Evolutionary conservation across 768 basidiomycete genomes (phyloP), one percentile per base, ranked within the genome.

Genomic region (Leccinum barrowsii): DNA sequence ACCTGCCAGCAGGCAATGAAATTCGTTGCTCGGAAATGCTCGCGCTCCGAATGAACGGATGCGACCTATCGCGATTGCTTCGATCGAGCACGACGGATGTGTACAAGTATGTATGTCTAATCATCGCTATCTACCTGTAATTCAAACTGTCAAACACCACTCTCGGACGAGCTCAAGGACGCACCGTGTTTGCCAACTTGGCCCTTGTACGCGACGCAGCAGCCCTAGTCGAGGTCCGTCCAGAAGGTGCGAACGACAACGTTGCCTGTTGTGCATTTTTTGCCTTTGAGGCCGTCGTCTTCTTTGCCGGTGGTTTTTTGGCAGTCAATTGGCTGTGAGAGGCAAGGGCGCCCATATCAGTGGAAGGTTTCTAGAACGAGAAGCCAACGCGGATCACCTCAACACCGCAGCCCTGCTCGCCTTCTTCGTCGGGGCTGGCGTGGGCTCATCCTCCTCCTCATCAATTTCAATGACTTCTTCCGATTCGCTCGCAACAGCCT

Each of bases 181-280:
- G 59, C 52, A 82, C 80, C 55, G 70, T 68, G 37, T 65, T 74
- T 3, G 83, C 80, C 73, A 88, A 82, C 72, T 75, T 89, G 46
- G 81, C 80, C 65, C 78, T 82, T 10, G 90, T 87, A 64, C 77
- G 85, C 17, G 84, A 78, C 7, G 90, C 90, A 13, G 90, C 90
- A 0, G 87, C 80, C 54, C 90, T 73, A 1, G 85, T 83, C 15
- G 85, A 80, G 34, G 64, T 70, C 7, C 85, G 75, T 7, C 81
- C 81, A 30, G 79, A 77, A 10, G 89, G 85, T 0, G 85, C 81
- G 60, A 91, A 91, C 35, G 74, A 81, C 55, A 91, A 70, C 46
- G 84, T 86, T 1, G 78, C 59, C 69, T 79, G 70, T 5, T 79
- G 68, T 1, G 64, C 48, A 26, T 6, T 34, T 52, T 66, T 83